A percentile compares a stretch with the other conserved stretches of the same genome.
These are phyloP conservation scores for Grigorovia yakushimaensis DNA, from an alignment of 805 yeast genomes.

Conservation along the genomic window DNA sequence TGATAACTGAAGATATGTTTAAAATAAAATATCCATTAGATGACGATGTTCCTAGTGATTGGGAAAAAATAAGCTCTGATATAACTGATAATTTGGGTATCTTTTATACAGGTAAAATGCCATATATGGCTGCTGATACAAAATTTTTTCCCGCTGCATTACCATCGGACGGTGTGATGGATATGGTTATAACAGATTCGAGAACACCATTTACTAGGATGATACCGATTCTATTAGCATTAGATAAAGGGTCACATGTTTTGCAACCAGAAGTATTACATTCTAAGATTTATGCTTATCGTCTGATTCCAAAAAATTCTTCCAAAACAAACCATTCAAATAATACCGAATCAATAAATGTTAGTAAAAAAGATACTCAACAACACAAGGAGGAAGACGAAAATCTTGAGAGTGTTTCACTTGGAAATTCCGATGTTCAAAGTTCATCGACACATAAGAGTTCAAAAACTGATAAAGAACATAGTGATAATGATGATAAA, in stretches of 20 bases:
- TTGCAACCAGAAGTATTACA: conserved; percentile 58
- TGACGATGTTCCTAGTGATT: conserved; percentile 50
- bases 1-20: conserved; percentile 35
- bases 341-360: conserved; percentile 4
- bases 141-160: conserved; percentile 90
- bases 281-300: conserved; percentile 66
- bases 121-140: conserved; percentile 71
- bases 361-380: not conserved
- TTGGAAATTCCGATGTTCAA: not conserved
- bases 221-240: conserved; percentile 44
- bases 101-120: conserved; percentile 89
- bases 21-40: conserved; percentile 32
- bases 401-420: not conserved
- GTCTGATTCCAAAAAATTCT: conserved; percentile 49
- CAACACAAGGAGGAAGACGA: not conserved
- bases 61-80: conserved; percentile 49
- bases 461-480: conserved; percentile 29
- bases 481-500: not conserved
- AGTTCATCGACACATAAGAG: conserved; percentile 4
- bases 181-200: conserved; percentile 64
- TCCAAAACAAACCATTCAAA: conserved; percentile 1
- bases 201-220: conserved; percentile 48
- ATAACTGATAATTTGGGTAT: conserved; percentile 48
- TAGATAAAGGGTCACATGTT: conserved; percentile 74
- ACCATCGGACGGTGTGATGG: conserved; percentile 83